Percentiles rank a stretch among this genome's conserved stretches.
Evolutionary conservation across 345 rosid species (phyloP).

Genomic region (Rubroshorea leprosula): DNA sequence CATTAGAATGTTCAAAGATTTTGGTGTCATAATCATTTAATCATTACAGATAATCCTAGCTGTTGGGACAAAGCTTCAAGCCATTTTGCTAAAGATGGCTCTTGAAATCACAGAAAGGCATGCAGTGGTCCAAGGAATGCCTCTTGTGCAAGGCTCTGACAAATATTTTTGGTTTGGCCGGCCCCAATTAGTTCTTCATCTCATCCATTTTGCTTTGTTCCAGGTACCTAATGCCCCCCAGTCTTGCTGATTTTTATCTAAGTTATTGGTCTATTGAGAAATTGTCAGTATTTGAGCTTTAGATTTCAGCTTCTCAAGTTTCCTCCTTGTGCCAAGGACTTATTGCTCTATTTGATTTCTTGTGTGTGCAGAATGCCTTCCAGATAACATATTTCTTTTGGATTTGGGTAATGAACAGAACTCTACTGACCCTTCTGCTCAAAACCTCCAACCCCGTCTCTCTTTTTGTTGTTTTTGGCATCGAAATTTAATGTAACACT

Average conservation of each 20-base stretch:
- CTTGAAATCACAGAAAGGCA: constrained; percentile 72
- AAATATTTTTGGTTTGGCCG: constrained; percentile 80
- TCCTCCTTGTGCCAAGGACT: constrained; percentile 3
- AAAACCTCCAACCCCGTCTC: neutral
- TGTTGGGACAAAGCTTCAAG: constrained; percentile 87
- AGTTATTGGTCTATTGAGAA: too few relatives aligned
- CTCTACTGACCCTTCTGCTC: neutral
- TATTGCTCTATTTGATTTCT: constrained; percentile 5
- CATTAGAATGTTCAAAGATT: constrained; percentile 1
- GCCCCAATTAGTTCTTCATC: constrained; percentile 72
- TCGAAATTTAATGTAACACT: constrained; percentile 3
- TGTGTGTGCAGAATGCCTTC: constrained; percentile 76
- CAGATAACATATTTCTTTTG: constrained; percentile 94
- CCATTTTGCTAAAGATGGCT: constrained; percentile 79
- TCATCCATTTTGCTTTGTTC: constrained; percentile 86
- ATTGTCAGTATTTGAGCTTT: too few relatives aligned
- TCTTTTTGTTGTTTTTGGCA: neutral
- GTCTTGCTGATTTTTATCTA: neutral
- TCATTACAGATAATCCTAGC: constrained; percentile 71
- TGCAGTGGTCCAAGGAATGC: constrained; percentile 94
- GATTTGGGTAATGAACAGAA: constrained; percentile 65
- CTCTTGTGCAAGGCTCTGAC: constrained; percentile 90
- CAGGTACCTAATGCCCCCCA: constrained; percentile 43
- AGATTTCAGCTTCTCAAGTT: neutral
- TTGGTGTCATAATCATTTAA: constrained; percentile 11